Evolutionary conservation across 2,329 filamentous ascomycete genomes (phyloP), one percentile per base, ranked within the genome.

Genomic region (Fusarium redolens): DNA sequence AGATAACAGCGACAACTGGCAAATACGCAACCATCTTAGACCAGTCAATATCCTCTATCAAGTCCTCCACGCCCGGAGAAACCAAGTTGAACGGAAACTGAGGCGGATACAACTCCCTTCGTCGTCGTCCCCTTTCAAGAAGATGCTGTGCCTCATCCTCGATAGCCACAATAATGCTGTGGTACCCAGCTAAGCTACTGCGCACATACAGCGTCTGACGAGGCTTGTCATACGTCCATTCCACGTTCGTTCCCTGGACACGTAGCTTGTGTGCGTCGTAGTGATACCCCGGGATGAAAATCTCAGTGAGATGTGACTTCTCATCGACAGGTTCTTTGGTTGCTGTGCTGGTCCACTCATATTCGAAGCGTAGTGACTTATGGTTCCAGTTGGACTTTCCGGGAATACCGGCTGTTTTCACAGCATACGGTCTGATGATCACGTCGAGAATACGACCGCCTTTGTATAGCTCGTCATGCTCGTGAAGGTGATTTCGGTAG

Each of bases 361-460:
- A 79, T 47, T 81, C 80, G 56, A 78, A 84, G 7, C 75, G 76
- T 7, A 83, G 74, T 7, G 79, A 80, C 14, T 77, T 78, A 9
- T 78, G 74, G 50, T 82, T 74, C 78, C 83, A 84, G 60, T 78
- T 69, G 9, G 83, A 83, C 4, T 71, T 74, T 13, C 78, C 54
- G 1, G 82, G 79, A n/a, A 73, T 62, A 3, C 83, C 83, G 4
- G 83, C 83, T 28, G 80, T 79, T 65, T 84, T 84, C 38, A 80
- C 81, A 1, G 83, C 82, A 43, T 84, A 84, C 0, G 83, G 83
- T 6, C 83, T 81, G 31, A 84, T 81, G 35, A 84, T 78, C 6
- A 83, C 81, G 40, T 83, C 82, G 9, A 83, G 73, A 1, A 81
- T 78, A 7, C 82, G 78, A 1, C 81, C 82, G 3, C 83, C 83